Evolutionary conservation across 2,329 filamentous ascomycete genomes (phyloP), one percentile per base, ranked within the genome.

Genomic region (Endoconidiophora laricicola): DNA sequence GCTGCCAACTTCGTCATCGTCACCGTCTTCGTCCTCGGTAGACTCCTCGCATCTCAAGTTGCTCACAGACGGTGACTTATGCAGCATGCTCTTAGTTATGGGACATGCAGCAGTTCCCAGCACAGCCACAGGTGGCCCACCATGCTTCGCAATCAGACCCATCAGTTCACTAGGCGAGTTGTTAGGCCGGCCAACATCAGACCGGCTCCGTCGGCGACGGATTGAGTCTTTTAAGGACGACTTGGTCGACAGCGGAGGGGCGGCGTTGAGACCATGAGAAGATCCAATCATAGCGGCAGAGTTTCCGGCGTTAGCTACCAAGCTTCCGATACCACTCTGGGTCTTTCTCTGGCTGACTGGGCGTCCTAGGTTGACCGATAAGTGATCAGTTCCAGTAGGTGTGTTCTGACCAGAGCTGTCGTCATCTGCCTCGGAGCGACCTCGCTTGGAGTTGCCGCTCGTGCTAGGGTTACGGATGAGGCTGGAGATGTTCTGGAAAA

Each of bases 21-120:
- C 76, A 33, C 63, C 60, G 4, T 80, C 77, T 1, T 79, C 75
- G 2, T 81, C 76, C 0, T 81, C 76, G 2, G 79, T 76, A 1
- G 70, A 65, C 2, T 74, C 73, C 1, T 69, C 68, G 2, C 9
- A 38, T 3, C 23, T 29, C 5, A 18, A 9, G 6, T 46, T 37
- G 40, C 26, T 18, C n/a, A 20, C 41, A 7, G 41, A n/a, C 33
- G 12, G 20, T 6, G 42, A 16, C 22, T 6, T 42, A 9, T n/a
- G 12, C 14, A 40, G 12, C 41, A 18, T 48, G 46, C 6, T 41
- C 38, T 6, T 38, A 38, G 7, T 42, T 7, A 24, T 36, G 24
- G 20, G 38, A 29, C 38, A 42, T 6, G 41, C 20, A 24, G 10
- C 20, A 24, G 24, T 43, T 43, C 41, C 41, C 14, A 14, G 7